A percentile compares a stretch with the other conserved stretches of the same genome.
These are phyloP conservation scores for Collybia mongolica DNA, from an alignment of 768 basidiomycete species.

Conservation along the genomic window DNA sequence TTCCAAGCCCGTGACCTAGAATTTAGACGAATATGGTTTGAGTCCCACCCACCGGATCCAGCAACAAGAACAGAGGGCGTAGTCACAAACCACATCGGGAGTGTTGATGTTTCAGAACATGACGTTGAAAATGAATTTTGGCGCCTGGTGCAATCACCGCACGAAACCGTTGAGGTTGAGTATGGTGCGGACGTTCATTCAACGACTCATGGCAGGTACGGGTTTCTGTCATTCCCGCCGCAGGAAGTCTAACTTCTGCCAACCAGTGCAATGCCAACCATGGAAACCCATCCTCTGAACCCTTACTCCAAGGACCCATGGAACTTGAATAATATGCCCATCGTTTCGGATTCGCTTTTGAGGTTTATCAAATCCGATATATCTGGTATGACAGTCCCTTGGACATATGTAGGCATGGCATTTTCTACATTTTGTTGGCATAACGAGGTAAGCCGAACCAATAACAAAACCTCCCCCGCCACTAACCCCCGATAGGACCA, in stretches of 20 bases:
- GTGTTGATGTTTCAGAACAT: constrained; percentile 74
- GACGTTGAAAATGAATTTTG: constrained; percentile 97
- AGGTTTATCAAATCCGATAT: constrained; percentile 99
- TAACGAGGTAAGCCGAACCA: constrained; percentile 68
- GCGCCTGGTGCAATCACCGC: constrained; percentile 86
- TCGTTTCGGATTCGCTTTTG: constrained; percentile 87
- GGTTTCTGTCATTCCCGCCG: background rate
- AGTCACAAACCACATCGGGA: constrained; percentile 54
- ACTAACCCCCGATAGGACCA: constrained; percentile 69
- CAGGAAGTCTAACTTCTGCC: constrained; percentile 1
- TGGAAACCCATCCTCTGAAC: constrained; percentile 90
- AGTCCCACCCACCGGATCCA: constrained; percentile 68
- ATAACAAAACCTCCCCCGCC: background rate
- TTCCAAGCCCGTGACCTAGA: constrained; percentile 91
- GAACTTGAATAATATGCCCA: constrained; percentile 98
- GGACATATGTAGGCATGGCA: constrained; percentile 99
- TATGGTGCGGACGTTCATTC: constrained; percentile 99
- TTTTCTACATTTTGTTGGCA: constrained; percentile 99
- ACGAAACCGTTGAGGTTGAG: constrained; percentile 95
- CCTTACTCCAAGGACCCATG: constrained; percentile 88
- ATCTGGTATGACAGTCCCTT: constrained; percentile 98
- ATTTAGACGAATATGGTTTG: constrained; percentile 89
- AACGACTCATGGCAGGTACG: constrained; percentile 93
- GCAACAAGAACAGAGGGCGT: too few species aligned
- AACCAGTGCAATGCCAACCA: constrained; percentile 89